Evolutionary conservation across 1,139 yeast genomes (phyloP).

Genomic region (Taiozyma onychis): DNA sequence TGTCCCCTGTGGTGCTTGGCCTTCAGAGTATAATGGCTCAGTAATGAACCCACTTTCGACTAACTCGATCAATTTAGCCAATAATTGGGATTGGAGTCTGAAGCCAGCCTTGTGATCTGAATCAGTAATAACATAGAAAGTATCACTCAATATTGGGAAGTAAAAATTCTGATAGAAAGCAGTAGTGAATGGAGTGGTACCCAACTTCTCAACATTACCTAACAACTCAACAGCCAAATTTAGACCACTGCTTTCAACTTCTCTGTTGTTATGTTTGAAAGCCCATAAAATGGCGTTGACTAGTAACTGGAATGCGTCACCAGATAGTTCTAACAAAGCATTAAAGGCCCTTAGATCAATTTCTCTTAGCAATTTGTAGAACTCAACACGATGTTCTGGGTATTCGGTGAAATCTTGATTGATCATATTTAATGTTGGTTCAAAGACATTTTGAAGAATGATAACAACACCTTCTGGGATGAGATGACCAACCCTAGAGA

Average conservation of each 20-base stretch:
- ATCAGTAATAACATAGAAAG: slow-evolving; percentile 90
- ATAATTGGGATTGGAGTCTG: slow-evolving; percentile 76
- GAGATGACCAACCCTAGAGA: slow-evolving; percentile 77
- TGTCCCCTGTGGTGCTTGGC: slow-evolving; percentile 79
- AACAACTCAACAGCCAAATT: slow-evolving; percentile 76
- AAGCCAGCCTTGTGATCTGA: slow-evolving; percentile 98
- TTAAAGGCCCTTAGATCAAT: slow-evolving; percentile 82
- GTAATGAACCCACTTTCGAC: slow-evolving; percentile 73
- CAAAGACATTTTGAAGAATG: slow-evolving; percentile 87
- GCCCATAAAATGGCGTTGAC: slow-evolving; percentile 98
- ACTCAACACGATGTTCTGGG: slow-evolving; percentile 97
- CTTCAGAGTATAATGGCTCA: slow-evolving; percentile 71
- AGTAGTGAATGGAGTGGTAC: slow-evolving; percentile 72
- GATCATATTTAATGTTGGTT: slow-evolving; percentile 92
- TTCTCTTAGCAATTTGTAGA: slow-evolving; percentile 81
- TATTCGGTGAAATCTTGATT: slow-evolving; percentile 92
- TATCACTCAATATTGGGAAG: slow-evolving; percentile 85
- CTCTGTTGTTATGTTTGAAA: slow-evolving; percentile 92
- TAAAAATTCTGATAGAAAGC: slow-evolving; percentile 87
- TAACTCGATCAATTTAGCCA: slow-evolving; percentile 78
- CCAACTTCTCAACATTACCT: slow-evolving; percentile 74
- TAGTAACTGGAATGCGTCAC: slow-evolving; percentile 85
- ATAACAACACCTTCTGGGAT: slow-evolving; percentile 88
- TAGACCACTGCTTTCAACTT: slow-evolving; percentile 88
- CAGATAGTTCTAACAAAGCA: slow-evolving; percentile 83